Conservation (phyloP, 2,329 filamentous ascomycete species). For the Acephala macrosclerotiorum region DNA sequence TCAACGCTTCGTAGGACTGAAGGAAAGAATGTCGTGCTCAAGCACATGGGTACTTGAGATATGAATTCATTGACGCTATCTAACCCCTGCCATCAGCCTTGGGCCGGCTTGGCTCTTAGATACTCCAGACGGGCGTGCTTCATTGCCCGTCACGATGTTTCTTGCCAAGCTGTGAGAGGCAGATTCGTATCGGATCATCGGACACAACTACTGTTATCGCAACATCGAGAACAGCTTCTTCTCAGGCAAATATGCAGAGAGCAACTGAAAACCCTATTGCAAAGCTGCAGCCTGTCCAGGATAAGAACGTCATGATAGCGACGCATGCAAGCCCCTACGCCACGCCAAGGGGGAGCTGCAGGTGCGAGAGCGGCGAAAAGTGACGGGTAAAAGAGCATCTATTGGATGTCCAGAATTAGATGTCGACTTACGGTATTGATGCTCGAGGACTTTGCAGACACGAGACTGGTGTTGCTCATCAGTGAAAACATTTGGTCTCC, state of each 20-base stretch:
- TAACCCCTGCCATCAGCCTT: conserved; percentile 1
- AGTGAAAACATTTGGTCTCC: neutral
- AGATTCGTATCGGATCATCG: neutral
- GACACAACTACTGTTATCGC: neutral
- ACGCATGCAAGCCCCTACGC: conserved; percentile 5
- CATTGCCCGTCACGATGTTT: conserved; percentile 9
- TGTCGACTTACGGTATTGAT: neutral
- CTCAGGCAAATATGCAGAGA: conserved; percentile 7
- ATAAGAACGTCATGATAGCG: conserved; percentile 4
- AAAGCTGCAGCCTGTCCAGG: conserved; percentile 8
- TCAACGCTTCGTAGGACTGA: neutral
- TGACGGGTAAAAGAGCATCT: neutral
- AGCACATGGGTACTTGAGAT: neutral
- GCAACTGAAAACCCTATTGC: conserved; percentile 1
- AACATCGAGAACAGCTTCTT: neutral
- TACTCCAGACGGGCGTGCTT: neutral
- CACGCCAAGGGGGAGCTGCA: conserved; percentile 1
- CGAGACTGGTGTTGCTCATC: neutral
- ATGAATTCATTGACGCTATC: neutral
- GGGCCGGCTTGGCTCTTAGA: conserved; percentile 4
- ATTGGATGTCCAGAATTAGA: conserved; percentile 9
- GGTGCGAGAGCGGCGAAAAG: conserved; percentile 1
- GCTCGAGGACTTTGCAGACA: neutral
- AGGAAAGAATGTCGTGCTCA: neutral
- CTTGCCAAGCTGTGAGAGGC: neutral